Conservation (phyloP, 441 rosid genomes). For the Bruguiera hainesii region DNA sequence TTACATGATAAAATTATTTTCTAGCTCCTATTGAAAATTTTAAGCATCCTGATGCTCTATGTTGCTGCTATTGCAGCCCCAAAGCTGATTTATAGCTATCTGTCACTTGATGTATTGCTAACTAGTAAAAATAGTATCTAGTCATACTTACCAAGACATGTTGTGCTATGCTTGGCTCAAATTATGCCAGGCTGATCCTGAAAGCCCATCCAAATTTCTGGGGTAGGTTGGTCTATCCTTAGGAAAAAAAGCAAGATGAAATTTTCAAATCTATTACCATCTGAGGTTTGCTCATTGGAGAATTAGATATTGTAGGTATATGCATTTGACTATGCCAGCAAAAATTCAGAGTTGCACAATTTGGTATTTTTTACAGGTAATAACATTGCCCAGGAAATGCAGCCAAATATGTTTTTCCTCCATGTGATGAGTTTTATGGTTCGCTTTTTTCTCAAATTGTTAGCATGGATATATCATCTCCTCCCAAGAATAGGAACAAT, state of each 20-base stretch:
- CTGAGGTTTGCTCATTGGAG: slow-evolving; percentile 1
- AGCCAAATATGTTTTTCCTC: slow-evolving; percentile 36
- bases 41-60: background rate
- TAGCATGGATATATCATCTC: slow-evolving; percentile 47
- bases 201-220: background rate
- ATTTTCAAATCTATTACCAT: background rate
- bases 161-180: background rate
- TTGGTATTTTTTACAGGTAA: slow-evolving; percentile 43
- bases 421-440: slow-evolving; percentile 32
- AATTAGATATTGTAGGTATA: background rate
- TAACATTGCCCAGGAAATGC: slow-evolving; percentile 27
- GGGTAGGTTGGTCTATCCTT: background rate
- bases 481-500: slow-evolving; percentile 42
- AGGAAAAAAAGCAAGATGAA: background rate
- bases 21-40: too few relatives aligned
- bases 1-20: background rate
- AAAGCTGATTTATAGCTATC: background rate
- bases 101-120: too few relatives aligned
- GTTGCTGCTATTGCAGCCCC: background rate
- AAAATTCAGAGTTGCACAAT: slow-evolving; percentile 9
- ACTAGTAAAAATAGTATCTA: background rate
- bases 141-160: background rate
- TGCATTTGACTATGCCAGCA: background rate
- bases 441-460: slow-evolving; percentile 45
- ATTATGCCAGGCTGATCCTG: slow-evolving; percentile 1